These are phyloP conservation scores for Schizopora paradoxa DNA, from an alignment of 1,284 basidiomycete genomes.

Conservation along the genomic window DNA sequence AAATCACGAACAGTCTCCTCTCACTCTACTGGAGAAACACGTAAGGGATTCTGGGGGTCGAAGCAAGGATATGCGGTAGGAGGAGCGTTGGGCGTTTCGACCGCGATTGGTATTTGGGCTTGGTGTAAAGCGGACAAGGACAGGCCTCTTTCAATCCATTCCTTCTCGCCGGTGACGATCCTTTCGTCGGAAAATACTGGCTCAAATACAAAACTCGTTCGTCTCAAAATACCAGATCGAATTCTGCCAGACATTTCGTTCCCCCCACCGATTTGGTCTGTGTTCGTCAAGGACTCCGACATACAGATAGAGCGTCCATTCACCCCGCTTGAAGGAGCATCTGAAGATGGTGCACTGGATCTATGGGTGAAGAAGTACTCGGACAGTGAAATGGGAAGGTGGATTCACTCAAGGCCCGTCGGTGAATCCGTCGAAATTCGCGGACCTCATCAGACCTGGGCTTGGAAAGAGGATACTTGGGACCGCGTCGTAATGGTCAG, in stretches of 20 bases:
- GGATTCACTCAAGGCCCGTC: constrained; percentile 64
- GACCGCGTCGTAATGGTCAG: constrained; percentile 77
- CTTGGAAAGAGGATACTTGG: constrained; percentile 55
- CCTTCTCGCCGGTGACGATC: constrained; percentile 64
- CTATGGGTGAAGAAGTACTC: constrained; percentile 79
- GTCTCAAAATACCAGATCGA: constrained; percentile 48
- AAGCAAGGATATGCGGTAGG: constrained; percentile 3
- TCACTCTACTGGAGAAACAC: neutral
- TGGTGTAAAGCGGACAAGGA: constrained; percentile 22
- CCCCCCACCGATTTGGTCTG: constrained; percentile 57
- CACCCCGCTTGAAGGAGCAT: constrained; percentile 70
- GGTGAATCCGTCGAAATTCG: constrained; percentile 71
- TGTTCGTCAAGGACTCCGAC: constrained; percentile 81
- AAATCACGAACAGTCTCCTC: neutral
- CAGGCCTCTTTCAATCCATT: constrained; percentile 43
- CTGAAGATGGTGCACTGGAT: constrained; percentile 53
- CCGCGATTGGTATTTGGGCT: constrained; percentile 5
- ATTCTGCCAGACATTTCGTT: constrained; percentile 27
- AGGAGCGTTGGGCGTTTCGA: neutral
- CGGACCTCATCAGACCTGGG: constrained; percentile 73
- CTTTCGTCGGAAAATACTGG: constrained; percentile 45
- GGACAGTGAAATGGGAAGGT: constrained; percentile 75
- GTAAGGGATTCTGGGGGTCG: too few relatives aligned
- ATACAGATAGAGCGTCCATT: constrained; percentile 87
- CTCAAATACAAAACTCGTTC: constrained; percentile 55